Evolutionary conservation across 2,329 filamentous ascomycete genomes (phyloP).

Genomic region (Trichoderma sp.): DNA sequence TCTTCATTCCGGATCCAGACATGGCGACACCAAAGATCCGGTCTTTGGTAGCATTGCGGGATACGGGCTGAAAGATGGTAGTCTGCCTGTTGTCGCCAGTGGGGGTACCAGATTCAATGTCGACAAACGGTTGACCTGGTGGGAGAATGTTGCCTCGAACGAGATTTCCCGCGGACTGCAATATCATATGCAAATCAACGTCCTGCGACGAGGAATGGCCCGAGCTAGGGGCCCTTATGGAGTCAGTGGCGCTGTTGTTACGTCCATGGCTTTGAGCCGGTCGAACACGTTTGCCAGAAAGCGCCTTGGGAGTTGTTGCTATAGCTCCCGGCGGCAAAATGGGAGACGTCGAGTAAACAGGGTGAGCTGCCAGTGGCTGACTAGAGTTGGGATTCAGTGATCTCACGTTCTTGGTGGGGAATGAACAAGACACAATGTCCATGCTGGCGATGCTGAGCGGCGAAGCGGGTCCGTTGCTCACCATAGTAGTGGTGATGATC

Average conservation of each 20-base stretch:
- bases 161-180: conserved; percentile 76
- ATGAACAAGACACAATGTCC: conserved; percentile 64
- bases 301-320: conserved; percentile 58
- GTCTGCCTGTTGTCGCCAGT: conserved; percentile 52
- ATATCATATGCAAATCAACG: conserved; percentile 59
- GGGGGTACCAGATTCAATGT: conserved; percentile 58
- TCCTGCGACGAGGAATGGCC: conserved; percentile 56
- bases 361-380: conserved; percentile 55
- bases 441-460: conserved; percentile 61
- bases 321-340: conserved; percentile 52
- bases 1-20: conserved; percentile 77
- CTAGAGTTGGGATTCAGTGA: conserved; percentile 41
- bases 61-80: conserved; percentile 50
- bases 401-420: conserved; percentile 55
- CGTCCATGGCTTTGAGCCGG: conserved; percentile 69
- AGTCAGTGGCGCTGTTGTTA: conserved; percentile 85
- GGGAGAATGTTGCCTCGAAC: conserved; percentile 85
- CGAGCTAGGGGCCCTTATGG: conserved; percentile 67
- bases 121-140: conserved; percentile 78
- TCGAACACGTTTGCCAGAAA: conserved; percentile 61
- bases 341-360: conserved; percentile 53
- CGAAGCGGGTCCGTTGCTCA: conserved; percentile 39
- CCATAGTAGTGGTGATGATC: conserved; percentile 27
- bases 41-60: conserved; percentile 45
- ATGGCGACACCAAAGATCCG: conserved; percentile 58